These are phyloP conservation scores for Colletotrichum tropicale DNA, from an alignment of 2,329 filamentous ascomycete species.

Conservation along the genomic window DNA sequence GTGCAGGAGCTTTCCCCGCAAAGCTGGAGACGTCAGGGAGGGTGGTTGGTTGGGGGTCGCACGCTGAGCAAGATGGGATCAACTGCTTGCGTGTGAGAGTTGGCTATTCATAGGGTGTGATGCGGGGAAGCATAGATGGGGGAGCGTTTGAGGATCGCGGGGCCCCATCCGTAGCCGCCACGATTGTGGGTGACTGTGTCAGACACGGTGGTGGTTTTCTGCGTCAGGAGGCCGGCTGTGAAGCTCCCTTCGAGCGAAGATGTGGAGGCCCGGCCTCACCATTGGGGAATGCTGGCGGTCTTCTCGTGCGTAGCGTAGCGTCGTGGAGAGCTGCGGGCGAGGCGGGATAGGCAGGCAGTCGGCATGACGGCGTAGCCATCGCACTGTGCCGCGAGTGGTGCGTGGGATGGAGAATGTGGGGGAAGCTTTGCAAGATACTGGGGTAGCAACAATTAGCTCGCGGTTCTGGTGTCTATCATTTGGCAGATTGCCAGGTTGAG, in stretches of 20 bases:
- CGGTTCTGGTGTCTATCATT: neutral
- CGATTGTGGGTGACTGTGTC: neutral
- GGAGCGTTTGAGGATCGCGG: conserved; percentile 15
- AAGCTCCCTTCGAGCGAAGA: conserved; percentile 21
- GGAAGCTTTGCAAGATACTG: neutral
- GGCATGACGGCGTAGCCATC: neutral
- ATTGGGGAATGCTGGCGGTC: neutral
- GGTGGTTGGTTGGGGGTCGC: neutral
- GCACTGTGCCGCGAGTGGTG: neutral
- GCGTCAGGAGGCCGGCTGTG: neutral
- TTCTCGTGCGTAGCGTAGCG: neutral
- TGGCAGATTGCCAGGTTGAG: neutral
- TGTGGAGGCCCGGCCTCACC: conserved; percentile 4
- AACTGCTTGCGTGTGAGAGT: neutral
- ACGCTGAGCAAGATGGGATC: neutral
- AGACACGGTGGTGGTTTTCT: neutral
- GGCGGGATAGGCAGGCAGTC: neutral
- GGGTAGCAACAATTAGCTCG: neutral
- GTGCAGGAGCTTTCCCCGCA: conserved; percentile 11
- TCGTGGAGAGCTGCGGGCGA: neutral
- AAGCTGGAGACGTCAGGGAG: neutral
- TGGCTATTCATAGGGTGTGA: neutral
- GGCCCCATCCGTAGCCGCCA: neutral
- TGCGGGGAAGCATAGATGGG: conserved; percentile 10
- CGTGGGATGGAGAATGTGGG: neutral